phyloP scores from a whole-genome alignment of 352 stramenopile genomes.

The Pythium sukuiense region DNA sequence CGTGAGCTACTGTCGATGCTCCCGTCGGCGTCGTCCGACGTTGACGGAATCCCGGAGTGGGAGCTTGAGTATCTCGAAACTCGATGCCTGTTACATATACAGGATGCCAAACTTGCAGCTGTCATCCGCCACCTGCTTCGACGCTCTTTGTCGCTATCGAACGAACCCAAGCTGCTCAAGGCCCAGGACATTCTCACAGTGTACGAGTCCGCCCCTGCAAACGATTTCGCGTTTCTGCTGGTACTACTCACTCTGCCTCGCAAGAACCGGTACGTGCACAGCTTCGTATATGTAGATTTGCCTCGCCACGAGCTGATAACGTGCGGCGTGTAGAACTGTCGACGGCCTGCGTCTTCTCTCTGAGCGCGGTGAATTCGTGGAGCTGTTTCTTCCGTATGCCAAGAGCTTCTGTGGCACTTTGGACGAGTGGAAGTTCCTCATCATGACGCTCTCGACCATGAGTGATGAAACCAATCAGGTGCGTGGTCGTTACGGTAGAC shows the following conservation, averaged over 20 bases:
- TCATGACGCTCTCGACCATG: slow-evolving; percentile 57
- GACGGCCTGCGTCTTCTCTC: slow-evolving; percentile 70
- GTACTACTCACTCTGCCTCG: slow-evolving; percentile 62
- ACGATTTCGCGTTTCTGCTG: slow-evolving; percentile 63
- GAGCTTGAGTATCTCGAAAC: slow-evolving; percentile 51
- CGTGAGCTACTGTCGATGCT: background rate
- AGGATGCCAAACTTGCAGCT: slow-evolving; percentile 22
- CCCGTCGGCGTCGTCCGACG: background rate
- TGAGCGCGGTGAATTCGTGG: slow-evolving; percentile 42
- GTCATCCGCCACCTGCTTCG: slow-evolving; percentile 42
- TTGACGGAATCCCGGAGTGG: slow-evolving; percentile 41
- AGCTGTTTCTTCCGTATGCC: slow-evolving; percentile 74
- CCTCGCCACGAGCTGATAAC: background rate
- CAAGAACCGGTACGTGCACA: slow-evolving; percentile 41
- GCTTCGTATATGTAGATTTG: background rate
- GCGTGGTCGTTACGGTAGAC: slow-evolving; percentile 7
- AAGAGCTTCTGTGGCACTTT: slow-evolving; percentile 68
- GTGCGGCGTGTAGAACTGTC: slow-evolving; percentile 29
- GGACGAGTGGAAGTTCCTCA: slow-evolving; percentile 75
- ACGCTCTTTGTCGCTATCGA: slow-evolving; percentile 46
- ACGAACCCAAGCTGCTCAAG: slow-evolving; percentile 47
- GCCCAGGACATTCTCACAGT: slow-evolving; percentile 37
- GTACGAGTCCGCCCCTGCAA: slow-evolving; percentile 29
- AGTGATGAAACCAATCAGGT: slow-evolving; percentile 42
- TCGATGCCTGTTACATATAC: slow-evolving; percentile 36